Percentiles rank a stretch among this genome's conserved stretches.
These are phyloP conservation scores for Pyracantha coccinea DNA, from an alignment of 331 rosid genomes.

Conservation along the genomic window DNA sequence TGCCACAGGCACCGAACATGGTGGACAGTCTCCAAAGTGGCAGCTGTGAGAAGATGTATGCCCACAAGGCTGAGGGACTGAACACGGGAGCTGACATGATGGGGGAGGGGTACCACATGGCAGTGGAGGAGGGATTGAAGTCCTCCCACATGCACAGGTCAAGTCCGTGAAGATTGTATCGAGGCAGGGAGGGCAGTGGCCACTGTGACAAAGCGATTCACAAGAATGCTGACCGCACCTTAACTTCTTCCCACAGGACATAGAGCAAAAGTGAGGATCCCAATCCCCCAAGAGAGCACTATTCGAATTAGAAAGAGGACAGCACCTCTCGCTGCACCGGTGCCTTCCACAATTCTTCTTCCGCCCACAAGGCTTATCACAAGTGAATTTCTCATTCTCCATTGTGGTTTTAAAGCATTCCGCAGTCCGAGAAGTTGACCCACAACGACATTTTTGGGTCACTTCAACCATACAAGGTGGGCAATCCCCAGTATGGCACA, in stretches of 20 bases:
- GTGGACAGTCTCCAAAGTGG: slow-evolving; percentile 95
- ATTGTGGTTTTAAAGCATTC: slow-evolving; percentile 61
- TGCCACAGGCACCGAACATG: slow-evolving; percentile 86
- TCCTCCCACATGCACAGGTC: slow-evolving; percentile 81
- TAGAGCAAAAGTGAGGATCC: slow-evolving; percentile 86
- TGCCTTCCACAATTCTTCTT: slow-evolving; percentile 96
- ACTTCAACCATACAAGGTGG: slow-evolving; percentile 68
- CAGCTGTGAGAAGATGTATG: slow-evolving; percentile 87
- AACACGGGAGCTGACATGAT: slow-evolving; percentile 81
- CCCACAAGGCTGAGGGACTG: slow-evolving; percentile 82
- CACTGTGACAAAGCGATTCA: slow-evolving; percentile 79
- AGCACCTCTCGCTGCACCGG: slow-evolving; percentile 80
- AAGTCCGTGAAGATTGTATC: slow-evolving; percentile 80
- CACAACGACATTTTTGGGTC: slow-evolving; percentile 75
- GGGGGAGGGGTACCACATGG: slow-evolving; percentile 89
- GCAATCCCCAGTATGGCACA: slow-evolving; percentile 77
- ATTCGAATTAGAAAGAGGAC: slow-evolving; percentile 56
- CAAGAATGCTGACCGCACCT: slow-evolving; percentile 97
- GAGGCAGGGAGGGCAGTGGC: slow-evolving; percentile 91
- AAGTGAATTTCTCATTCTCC: slow-evolving; percentile 47
- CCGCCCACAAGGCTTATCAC: slow-evolving; percentile 78
- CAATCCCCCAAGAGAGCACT: slow-evolving; percentile 36
- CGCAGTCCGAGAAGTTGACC: slow-evolving; percentile 56
- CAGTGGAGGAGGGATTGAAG: slow-evolving; percentile 81
- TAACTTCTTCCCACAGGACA: slow-evolving; percentile 77